These are phyloP conservation scores for Penicillium sp. DNA, from an alignment of 2,329 filamentous ascomycete species.

Conservation along the genomic window DNA sequence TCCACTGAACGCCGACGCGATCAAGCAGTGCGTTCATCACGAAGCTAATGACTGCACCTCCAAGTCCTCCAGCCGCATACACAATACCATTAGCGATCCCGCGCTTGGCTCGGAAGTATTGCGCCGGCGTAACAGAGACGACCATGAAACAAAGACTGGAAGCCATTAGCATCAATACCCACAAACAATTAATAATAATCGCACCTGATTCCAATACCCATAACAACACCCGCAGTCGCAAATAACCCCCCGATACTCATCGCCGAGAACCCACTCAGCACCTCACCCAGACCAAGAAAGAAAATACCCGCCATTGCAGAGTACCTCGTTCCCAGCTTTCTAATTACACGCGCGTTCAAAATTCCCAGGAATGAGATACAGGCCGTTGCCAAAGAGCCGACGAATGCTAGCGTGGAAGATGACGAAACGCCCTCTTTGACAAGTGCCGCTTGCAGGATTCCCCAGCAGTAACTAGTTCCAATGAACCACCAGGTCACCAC, in stretches of 20 bases:
- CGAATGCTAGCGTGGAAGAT: conserved; percentile 58
- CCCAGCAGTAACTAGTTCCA: conserved; percentile 61
- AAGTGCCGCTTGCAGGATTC: conserved; percentile 60
- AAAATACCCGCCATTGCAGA: conserved; percentile 53
- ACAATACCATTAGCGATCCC: conserved; percentile 56
- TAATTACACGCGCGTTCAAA: conserved; percentile 54
- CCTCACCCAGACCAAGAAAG: conserved; percentile 53
- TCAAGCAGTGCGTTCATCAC: conserved; percentile 48
- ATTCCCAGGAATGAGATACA: conserved; percentile 56
- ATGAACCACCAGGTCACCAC: conserved; percentile 59
- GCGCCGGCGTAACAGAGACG: conserved; percentile 52
- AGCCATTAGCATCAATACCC: background rate
- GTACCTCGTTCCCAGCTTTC: conserved; percentile 50
- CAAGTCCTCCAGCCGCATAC: conserved; percentile 52
- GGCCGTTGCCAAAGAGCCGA: conserved; percentile 56
- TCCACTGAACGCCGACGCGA: conserved; percentile 44
- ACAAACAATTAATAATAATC: no score
- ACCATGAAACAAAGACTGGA: conserved; percentile 46
- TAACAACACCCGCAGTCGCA: conserved; percentile 49
- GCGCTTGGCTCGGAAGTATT: conserved; percentile 57
- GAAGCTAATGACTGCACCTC: conserved; percentile 56
- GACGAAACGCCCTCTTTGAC: conserved; percentile 50
- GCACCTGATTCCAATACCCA: conserved; percentile 43
- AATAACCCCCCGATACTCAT: conserved; percentile 52
- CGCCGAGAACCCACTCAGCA: conserved; percentile 51